Conservation (phyloP, 2,329 filamentous ascomycete species). For the Colletotrichum tofieldiae region DNA sequence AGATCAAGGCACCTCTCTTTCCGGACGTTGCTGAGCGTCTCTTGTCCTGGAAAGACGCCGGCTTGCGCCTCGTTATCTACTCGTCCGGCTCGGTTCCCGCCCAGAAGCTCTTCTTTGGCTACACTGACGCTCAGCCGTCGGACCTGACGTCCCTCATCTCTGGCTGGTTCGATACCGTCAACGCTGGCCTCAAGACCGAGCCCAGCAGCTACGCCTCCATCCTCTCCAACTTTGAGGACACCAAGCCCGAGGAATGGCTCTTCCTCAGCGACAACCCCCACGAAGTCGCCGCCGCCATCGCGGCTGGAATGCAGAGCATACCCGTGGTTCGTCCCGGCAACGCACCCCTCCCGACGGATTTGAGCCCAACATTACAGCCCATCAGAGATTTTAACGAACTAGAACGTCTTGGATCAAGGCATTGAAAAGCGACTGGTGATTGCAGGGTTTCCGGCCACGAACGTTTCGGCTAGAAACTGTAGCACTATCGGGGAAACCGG, state of each 20-base stretch:
- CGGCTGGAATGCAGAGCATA: conserved; percentile 74
- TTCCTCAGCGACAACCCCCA: conserved; percentile 87
- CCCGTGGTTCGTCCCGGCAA: conserved; percentile 81
- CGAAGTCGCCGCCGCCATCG: conserved; percentile 75
- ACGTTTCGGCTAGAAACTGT: conserved; percentile 21
- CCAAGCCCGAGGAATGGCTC: conserved; percentile 71
- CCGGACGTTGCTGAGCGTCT: conserved; percentile 79
- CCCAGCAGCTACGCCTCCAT: conserved; percentile 78
- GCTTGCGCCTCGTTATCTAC: conserved; percentile 80
- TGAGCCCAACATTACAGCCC: conserved; percentile 55
- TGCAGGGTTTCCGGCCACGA: conserved; percentile 9
- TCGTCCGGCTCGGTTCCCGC: conserved; percentile 86
- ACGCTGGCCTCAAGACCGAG: conserved; percentile 82
- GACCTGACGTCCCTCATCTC: conserved; percentile 73
- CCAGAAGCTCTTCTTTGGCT: conserved; percentile 84
- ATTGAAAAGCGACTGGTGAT: conserved; percentile 18
- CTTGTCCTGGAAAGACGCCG: conserved; percentile 69
- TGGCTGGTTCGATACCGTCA: conserved; percentile 85
- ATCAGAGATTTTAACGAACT: conserved; percentile 53
- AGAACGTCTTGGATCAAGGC: conserved; percentile 21
- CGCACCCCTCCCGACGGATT: conserved; percentile 69
- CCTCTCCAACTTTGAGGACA: conserved; percentile 62
- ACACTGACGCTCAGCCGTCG: conserved; percentile 72
- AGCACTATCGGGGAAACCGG: conserved; percentile 26
- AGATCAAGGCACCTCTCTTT: conserved; percentile 81